Conservation (phyloP, 352 stramenopile species). For the Phytopythium aichiense region DNA sequence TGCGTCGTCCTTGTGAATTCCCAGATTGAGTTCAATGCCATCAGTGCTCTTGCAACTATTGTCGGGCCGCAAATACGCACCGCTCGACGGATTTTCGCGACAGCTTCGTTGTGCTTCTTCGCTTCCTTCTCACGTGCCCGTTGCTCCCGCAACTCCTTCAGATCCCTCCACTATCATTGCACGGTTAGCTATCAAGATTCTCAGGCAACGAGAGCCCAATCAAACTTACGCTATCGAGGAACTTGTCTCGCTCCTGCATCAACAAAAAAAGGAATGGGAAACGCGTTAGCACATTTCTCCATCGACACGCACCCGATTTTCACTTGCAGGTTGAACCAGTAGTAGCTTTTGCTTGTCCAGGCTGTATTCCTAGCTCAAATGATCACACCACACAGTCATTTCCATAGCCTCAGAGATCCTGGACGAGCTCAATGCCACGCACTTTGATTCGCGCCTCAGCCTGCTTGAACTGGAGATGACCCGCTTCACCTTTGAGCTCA, state of each 20-base stretch:
- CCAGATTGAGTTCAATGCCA: neutral
- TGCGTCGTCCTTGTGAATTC: constrained; percentile 29
- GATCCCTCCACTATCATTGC: constrained; percentile 38
- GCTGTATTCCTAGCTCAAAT: constrained; percentile 18
- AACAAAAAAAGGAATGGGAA: neutral
- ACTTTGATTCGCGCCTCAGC: constrained; percentile 36
- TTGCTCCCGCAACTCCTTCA: constrained; percentile 32
- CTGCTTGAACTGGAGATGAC: constrained; percentile 40
- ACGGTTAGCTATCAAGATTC: neutral
- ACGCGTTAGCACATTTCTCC: neutral
- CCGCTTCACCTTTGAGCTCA: constrained; percentile 38
- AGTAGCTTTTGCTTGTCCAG: constrained; percentile 22
- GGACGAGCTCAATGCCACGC: constrained; percentile 7
- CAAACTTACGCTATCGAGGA: constrained; percentile 25
- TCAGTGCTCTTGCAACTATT: neutral
- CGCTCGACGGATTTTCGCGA: constrained; percentile 30
- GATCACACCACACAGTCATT: neutral
- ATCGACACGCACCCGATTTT: too few relatives aligned
- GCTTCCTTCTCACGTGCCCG: constrained; percentile 24
- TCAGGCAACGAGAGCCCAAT: neutral
- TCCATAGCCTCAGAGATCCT: neutral
- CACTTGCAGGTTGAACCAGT: constrained; percentile 24
- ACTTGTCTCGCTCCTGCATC: constrained; percentile 33
- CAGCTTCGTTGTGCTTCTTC: constrained; percentile 20
- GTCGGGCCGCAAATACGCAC: constrained; percentile 12